A percentile compares a stretch with the other conserved stretches of the same genome.
Evolutionary conservation across 164 flowering plant species (phyloP).

Genomic region (Santalum album): DNA sequence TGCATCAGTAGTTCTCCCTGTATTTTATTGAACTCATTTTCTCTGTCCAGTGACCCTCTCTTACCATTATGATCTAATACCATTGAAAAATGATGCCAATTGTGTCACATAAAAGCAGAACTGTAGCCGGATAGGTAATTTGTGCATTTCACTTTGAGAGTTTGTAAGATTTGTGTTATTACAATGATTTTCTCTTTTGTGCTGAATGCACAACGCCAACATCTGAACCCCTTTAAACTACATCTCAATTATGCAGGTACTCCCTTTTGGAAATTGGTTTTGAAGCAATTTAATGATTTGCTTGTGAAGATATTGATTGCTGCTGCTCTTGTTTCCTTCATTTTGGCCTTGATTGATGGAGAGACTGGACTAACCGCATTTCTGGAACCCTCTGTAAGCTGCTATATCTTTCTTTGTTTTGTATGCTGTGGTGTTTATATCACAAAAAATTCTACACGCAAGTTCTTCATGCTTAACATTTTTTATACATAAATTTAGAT

Average conservation of each 20-base stretch:
- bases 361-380: conserved; percentile 89
- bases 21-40: neutral
- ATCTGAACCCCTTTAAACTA: neutral
- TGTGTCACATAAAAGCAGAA: neutral
- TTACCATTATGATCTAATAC: neutral
- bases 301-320: conserved; percentile 95
- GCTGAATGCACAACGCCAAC: neutral
- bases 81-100: neutral
- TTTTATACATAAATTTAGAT: too few species aligned
- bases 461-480: neutral
- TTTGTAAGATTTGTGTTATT: neutral
- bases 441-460: too few species aligned
- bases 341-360: conserved; percentile 86
- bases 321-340: conserved; percentile 78
- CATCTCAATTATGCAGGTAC: conserved; percentile 50
- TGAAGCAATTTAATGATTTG: conserved; percentile 96
- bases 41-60: too few species aligned
- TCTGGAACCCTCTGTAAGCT: conserved; percentile 89
- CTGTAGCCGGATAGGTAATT: neutral
- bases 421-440: too few species aligned
- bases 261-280: conserved; percentile 85
- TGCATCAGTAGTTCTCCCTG: neutral
- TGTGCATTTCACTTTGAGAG: neutral
- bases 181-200: neutral
- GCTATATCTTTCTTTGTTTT: neutral